phyloP scores from a whole-genome alignment of 2,329 filamentous ascomycete species.

The Rugonectria rugulosa region DNA sequence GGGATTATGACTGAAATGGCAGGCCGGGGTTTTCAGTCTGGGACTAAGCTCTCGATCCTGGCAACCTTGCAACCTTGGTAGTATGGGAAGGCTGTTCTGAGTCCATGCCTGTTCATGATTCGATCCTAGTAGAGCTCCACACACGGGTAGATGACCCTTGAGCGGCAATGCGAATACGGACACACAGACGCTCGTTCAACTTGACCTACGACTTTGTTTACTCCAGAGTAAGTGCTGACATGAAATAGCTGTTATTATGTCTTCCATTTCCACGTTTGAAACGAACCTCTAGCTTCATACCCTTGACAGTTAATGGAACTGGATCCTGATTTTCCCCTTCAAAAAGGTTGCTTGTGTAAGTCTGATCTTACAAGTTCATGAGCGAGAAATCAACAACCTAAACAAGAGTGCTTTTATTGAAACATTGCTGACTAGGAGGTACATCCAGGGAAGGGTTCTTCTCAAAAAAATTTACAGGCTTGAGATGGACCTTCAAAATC shows the following conservation, averaged over 20 bases:
- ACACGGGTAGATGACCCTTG: too few relatives aligned
- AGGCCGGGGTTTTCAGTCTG: too few relatives aligned
- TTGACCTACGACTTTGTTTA: background rate
- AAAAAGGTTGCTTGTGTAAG: constrained; percentile 48
- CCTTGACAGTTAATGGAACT: constrained; percentile 54
- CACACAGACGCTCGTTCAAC: too few relatives aligned
- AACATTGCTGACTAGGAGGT: constrained; percentile 37
- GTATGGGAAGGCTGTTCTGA: too few relatives aligned
- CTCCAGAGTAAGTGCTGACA: constrained; percentile 42
- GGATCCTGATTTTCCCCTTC: constrained; percentile 65
- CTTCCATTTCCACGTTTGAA: constrained; percentile 39
- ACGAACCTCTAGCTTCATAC: constrained; percentile 46
- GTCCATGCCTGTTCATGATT: too few relatives aligned
- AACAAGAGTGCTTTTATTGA: constrained; percentile 29
- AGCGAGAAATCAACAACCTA: too few relatives aligned
- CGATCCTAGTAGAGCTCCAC: too few relatives aligned
- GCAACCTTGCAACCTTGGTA: too few relatives aligned
- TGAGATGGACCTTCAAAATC: constrained; percentile 31
- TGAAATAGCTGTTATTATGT: constrained; percentile 39
- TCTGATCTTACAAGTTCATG: too few relatives aligned
- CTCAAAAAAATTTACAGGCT: constrained; percentile 56
- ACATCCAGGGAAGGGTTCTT: constrained; percentile 57
- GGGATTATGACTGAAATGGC: too few relatives aligned
- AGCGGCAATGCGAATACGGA: too few relatives aligned
- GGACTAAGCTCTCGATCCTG: too few relatives aligned